Evolutionary conservation across 768 basidiomycete species (phyloP).

Genomic region (Lactarius indigo): DNA sequence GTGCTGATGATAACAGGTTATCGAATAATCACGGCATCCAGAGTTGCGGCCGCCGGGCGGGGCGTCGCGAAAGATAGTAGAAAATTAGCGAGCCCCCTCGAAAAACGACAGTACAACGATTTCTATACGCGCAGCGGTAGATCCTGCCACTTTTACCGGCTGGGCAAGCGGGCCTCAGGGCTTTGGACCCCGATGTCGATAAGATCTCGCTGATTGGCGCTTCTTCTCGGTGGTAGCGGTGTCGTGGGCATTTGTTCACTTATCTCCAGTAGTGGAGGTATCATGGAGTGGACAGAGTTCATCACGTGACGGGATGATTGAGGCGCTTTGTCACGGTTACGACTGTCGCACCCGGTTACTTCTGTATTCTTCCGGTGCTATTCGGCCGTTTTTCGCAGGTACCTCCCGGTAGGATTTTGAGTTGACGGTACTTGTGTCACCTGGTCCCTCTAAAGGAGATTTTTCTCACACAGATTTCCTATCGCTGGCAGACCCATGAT

Average conservation of each 20-base stretch:
- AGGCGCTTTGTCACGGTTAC: not conserved
- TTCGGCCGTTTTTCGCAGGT: not conserved
- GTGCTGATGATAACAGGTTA: not conserved
- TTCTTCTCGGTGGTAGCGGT: not conserved
- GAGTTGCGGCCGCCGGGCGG: not conserved
- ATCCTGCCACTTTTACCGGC: not conserved
- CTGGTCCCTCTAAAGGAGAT: not conserved
- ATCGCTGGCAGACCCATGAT: not conserved
- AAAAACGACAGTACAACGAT: not conserved
- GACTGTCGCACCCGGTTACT: not conserved
- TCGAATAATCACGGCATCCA: not conserved
- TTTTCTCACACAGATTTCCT: slow-evolving; percentile 2
- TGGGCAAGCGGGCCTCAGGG: not conserved
- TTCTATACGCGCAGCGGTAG: not conserved
- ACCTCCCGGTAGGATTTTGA: not conserved
- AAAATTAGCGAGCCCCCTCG: not conserved
- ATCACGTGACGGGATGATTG: not conserved
- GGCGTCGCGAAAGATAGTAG: not conserved
- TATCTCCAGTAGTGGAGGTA: too few relatives aligned
- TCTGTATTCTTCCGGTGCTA: not conserved
- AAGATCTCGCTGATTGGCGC: not conserved
- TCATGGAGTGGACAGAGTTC: too few relatives aligned
- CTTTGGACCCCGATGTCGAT: not conserved
- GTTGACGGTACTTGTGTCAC: slow-evolving; percentile 1
- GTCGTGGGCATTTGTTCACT: not conserved